A percentile compares a stretch with the other conserved stretches of the same genome.
phyloP scores from a whole-genome alignment of 805 yeast genomes.

The Schwanniomyces sp. region DNA sequence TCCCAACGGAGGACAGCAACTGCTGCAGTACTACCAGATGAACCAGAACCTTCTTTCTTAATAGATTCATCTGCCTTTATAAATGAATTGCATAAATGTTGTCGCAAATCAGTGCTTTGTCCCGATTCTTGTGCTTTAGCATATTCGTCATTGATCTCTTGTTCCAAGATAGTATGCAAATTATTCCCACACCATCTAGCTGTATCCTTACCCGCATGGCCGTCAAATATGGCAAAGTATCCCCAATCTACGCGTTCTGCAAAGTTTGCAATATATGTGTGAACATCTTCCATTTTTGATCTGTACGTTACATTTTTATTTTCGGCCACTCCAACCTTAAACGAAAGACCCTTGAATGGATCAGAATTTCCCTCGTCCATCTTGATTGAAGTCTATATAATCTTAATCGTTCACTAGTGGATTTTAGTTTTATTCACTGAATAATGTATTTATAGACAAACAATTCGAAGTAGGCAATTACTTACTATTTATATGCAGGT shows the following conservation, averaged over 20 bases:
- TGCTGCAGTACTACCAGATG: slow-evolving; percentile 93
- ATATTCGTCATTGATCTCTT: slow-evolving; percentile 37
- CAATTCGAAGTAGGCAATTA: not conserved
- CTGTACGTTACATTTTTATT: slow-evolving; percentile 80
- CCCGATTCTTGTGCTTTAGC: slow-evolving; percentile 16
- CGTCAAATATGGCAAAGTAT: slow-evolving; percentile 93
- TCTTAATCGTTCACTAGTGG: not conserved
- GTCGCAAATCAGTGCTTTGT: slow-evolving; percentile 52
- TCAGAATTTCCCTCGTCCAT: slow-evolving; percentile 15
- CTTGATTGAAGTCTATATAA: not conserved
- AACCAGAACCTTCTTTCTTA: slow-evolving; percentile 58
- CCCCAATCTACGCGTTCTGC: slow-evolving; percentile 93
- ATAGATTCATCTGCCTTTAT: slow-evolving; percentile 72
- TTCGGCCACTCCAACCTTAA: slow-evolving; percentile 88
- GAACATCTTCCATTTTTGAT: slow-evolving; percentile 94
- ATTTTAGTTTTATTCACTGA: not conserved
- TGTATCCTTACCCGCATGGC: slow-evolving; percentile 92
- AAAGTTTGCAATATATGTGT: slow-evolving; percentile 87
- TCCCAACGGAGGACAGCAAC: slow-evolving; percentile 93
- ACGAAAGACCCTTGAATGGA: slow-evolving; percentile 62
- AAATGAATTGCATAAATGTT: slow-evolving; percentile 67
- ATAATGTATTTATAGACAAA: not conserved
- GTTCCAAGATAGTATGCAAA: slow-evolving; percentile 68
- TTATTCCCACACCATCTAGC: slow-evolving; percentile 95
- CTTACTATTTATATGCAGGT: not conserved